Evolutionary conservation across 371 early-diverging fungal species (phyloP).

Genomic region (Funneliformis caledonium): DNA sequence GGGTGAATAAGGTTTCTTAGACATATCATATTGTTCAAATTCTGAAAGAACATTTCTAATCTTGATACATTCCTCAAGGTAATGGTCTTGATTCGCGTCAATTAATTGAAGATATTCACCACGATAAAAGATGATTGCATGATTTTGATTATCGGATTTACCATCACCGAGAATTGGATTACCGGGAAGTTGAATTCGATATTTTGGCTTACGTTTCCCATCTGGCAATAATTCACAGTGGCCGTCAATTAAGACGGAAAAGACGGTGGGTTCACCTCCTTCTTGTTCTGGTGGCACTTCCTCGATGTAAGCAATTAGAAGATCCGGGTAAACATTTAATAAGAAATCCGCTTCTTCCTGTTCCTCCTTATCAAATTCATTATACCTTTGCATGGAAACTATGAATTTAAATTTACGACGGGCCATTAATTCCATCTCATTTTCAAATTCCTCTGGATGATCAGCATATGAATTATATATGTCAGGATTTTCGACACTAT

Average conservation of each 20-base stretch:
- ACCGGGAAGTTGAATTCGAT: conserved; percentile 82
- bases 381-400: conserved; percentile 89
- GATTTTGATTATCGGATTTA: conserved; percentile 92
- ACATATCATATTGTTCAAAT: conserved; percentile 76
- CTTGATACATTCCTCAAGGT: conserved; percentile 88
- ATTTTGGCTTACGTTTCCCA: conserved; percentile 75
- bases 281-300: conserved; percentile 60
- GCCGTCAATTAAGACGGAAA: conserved; percentile 80
- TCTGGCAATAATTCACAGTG: conserved; percentile 64
- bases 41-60: conserved; percentile 86
- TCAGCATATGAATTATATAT: conserved; percentile 66
- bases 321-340: conserved; percentile 75
- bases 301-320: conserved; percentile 87
- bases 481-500: conserved; percentile 84
- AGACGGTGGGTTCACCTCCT: conserved; percentile 57
- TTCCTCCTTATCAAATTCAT: conserved; percentile 76
- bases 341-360: conserved; percentile 80
- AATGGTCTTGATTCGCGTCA: conserved; percentile 94
- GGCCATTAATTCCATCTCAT: conserved; percentile 69
- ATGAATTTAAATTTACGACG: conserved; percentile 84
- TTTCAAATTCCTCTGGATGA: conserved; percentile 66
- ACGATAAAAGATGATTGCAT: conserved; percentile 82
- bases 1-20: conserved; percentile 41
- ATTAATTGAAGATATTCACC: conserved; percentile 86
- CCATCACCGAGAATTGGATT: conserved; percentile 91